phyloP scores from a whole-genome alignment of 352 stramenopile species.

The Pythium chondricola region DNA sequence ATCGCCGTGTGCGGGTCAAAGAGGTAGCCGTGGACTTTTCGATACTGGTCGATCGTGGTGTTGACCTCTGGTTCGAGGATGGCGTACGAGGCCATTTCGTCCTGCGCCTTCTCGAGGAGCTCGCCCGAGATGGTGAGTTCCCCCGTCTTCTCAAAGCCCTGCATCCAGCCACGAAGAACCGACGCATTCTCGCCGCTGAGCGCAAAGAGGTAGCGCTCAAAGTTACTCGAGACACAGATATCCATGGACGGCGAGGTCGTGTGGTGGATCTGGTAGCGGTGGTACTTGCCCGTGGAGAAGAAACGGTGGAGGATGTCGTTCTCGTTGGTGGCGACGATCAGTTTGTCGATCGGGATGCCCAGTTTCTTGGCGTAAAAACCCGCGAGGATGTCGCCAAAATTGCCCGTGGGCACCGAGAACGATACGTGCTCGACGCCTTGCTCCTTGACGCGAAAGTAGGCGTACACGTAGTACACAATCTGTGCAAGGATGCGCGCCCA shows the following conservation, averaged over 20 bases:
- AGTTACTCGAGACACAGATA: slow-evolving; percentile 99
- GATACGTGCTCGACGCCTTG: slow-evolving; percentile 67
- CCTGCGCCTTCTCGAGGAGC: slow-evolving; percentile 84
- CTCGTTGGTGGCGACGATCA: slow-evolving; percentile 98
- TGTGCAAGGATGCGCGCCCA: slow-evolving; percentile 98
- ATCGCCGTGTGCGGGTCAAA: slow-evolving; percentile 97
- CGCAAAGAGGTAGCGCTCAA: slow-evolving; percentile 98
- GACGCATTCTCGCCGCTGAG: slow-evolving; percentile 90
- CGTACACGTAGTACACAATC: slow-evolving; percentile 99
- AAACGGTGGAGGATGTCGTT: slow-evolving; percentile 99
- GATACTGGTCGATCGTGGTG: slow-evolving; percentile 90
- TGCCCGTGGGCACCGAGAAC: slow-evolving; percentile 98
- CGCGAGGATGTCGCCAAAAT: slow-evolving; percentile 98
- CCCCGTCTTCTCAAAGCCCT: slow-evolving; percentile 91
- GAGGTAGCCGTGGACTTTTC: slow-evolving; percentile 91
- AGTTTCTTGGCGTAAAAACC: slow-evolving; percentile 95
- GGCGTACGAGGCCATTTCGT: slow-evolving; percentile 91
- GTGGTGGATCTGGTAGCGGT: slow-evolving; percentile 87
- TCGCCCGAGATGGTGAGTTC: slow-evolving; percentile 91
- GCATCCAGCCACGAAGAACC: slow-evolving; percentile 92
- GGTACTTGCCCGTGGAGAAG: slow-evolving; percentile 96
- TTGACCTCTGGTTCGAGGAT: slow-evolving; percentile 86
- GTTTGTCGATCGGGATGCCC: slow-evolving; percentile 92
- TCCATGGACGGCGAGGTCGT: slow-evolving; percentile 98
- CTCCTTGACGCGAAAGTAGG: slow-evolving; percentile 89